Base-by-base conservation (phyloP, 1,284 basidiomycete species). In the Chiua sp. region DNA sequence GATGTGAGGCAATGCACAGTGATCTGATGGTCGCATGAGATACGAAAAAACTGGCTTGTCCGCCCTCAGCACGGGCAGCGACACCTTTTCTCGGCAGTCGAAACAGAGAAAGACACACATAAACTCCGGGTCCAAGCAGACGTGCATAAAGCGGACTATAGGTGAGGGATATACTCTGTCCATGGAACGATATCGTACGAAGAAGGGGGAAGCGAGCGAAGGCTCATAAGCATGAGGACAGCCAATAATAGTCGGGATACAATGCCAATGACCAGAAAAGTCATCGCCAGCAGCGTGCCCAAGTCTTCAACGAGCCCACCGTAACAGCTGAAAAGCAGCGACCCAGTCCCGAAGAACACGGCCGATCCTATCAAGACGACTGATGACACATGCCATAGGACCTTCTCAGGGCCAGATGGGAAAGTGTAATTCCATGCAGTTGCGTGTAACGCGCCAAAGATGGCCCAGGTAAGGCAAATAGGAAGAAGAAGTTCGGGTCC, bases 371-470 rank as follows among this genome's bases (percentile, higher is more conserved):
- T 37, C 44, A 59, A 23, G 18, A 23, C 16, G 3, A 61, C 44
- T 18, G 60, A 59, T 3, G 51, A 32, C 10, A 55, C 46, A 32
- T 53, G 50, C 60, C 50, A 56, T 3, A 49, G 10, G 1, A 8
- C 26, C 39, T 46, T 48, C 53, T 60, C 53, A 12, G 12, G 26
- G 4, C 16, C n/a, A 3, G 49, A 52, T 11, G 50, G 53, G n/a
- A 60, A 61, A 10, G 26, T 30, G 23, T 55, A 56, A 53, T 55
- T 51, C 60, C 58, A 61, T 8, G 60, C 53, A 8, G 52, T 33
- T 10, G n/a, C 26, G 7, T 61, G 60, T 0, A 61, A n/a, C n/a
- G 32, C 30, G 13, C 60, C 57, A 22, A 56, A 49, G 37, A 54
- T 23, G 7, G 28, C 3, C 58, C 59, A 60, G 15, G 48, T 35